These are phyloP conservation scores for Diaporthe sp. DNA, from an alignment of 2,329 filamentous ascomycete species.

Conservation along the genomic window DNA sequence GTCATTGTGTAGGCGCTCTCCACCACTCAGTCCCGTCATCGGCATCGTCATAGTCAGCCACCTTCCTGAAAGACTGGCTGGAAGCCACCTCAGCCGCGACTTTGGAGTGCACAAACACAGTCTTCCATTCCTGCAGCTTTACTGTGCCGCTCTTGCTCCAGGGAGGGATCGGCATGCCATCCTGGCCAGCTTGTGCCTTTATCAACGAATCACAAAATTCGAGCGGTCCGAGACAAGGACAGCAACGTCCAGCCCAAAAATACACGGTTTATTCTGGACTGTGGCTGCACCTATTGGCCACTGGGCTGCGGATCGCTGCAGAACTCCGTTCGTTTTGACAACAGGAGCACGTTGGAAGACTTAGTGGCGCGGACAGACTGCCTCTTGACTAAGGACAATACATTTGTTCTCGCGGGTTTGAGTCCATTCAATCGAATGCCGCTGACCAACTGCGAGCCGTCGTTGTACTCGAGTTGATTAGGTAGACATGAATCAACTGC, in stretches of 20 bases:
- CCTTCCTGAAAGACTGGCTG: slow-evolving; percentile 18
- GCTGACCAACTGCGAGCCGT: neutral
- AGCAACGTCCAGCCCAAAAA: slow-evolving; percentile 5
- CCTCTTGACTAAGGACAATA: slow-evolving; percentile 8
- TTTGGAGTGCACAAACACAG: slow-evolving; percentile 36
- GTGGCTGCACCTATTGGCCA: slow-evolving; percentile 25
- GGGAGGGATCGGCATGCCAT: slow-evolving; percentile 26
- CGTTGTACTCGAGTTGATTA: neutral
- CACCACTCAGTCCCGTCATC: slow-evolving; percentile 23
- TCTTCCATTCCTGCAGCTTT: slow-evolving; percentile 5
- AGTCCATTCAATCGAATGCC: slow-evolving; percentile 1
- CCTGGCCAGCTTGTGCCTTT: slow-evolving; percentile 30
- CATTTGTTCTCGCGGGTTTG: slow-evolving; percentile 27
- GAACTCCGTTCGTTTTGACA: slow-evolving; percentile 5
- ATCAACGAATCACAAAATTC: slow-evolving; percentile 39
- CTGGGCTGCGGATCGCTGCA: slow-evolving; percentile 22
- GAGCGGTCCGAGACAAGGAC: slow-evolving; percentile 23
- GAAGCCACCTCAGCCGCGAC: slow-evolving; percentile 22
- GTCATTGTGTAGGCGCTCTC: slow-evolving; percentile 22
- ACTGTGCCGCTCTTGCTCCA: slow-evolving; percentile 29
- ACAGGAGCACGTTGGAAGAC: slow-evolving; percentile 1
- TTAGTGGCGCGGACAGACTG: neutral
- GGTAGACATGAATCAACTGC: slow-evolving; percentile 11
- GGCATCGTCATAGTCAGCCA: slow-evolving; percentile 38
- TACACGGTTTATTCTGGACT: slow-evolving; percentile 20